Evolutionary conservation across 2,329 filamentous ascomycete genomes (phyloP).

Genomic region (Trichophyton equinum): DNA sequence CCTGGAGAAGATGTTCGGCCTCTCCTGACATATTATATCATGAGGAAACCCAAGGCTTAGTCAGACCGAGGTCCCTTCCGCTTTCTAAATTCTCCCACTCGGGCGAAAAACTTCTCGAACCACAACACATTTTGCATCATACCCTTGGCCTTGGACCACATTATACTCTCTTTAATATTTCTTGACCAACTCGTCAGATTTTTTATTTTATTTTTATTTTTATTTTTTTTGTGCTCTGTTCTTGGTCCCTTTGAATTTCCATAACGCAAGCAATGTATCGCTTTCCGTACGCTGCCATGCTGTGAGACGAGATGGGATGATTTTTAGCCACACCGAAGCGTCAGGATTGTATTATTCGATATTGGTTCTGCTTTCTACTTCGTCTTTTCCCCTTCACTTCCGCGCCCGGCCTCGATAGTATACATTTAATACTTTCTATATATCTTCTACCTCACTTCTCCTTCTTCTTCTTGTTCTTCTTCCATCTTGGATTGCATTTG

Average conservation of each 20-base stretch:
- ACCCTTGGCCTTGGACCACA: neutral
- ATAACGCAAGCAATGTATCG: neutral
- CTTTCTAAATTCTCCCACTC: neutral
- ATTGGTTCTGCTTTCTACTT: neutral
- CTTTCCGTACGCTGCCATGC: neutral
- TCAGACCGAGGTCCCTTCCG: neutral
- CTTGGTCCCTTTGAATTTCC: neutral
- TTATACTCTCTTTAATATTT: conserved; percentile 1
- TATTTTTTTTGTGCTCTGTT: neutral
- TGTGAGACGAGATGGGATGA: neutral
- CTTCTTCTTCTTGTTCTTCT: neutral
- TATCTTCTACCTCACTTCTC: neutral
- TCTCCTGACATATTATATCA: conserved; percentile 28
- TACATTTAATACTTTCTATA: neutral
- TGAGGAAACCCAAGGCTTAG: conserved; percentile 9
- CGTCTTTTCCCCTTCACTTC: neutral
- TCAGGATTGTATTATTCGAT: conserved; percentile 1
- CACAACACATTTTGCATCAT: neutral
- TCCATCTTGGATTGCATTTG: neutral
- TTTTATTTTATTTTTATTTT: neutral
- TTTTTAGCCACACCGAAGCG: neutral
- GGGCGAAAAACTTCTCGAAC: neutral
- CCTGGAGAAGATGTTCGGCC: conserved; percentile 23
- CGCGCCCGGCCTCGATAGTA: neutral
- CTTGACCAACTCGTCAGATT: neutral